These are phyloP conservation scores for Candida manassasensis DNA, from an alignment of 805 yeast genomes.

Conservation along the genomic window DNA sequence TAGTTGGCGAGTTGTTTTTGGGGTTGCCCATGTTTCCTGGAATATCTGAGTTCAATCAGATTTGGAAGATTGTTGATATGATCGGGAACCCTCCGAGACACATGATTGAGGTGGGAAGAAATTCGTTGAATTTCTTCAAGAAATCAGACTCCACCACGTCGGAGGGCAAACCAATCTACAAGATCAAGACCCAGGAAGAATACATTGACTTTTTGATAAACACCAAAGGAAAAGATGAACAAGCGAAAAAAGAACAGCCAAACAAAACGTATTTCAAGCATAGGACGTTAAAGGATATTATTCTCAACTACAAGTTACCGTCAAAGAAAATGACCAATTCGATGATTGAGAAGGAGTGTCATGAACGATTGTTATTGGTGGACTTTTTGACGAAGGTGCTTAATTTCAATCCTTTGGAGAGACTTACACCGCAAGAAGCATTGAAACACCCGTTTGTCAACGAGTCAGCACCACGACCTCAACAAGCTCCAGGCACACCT, in stretches of 20 bases:
- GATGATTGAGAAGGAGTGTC: constrained; percentile 65
- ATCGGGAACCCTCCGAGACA: constrained; percentile 87
- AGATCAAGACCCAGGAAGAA: constrained; percentile 32
- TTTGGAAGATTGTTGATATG: constrained; percentile 75
- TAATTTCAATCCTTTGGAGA: constrained; percentile 83
- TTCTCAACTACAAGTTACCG: constrained; percentile 69
- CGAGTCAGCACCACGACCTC: constrained; percentile 14
- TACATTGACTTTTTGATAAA: constrained; percentile 25
- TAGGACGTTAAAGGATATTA: constrained; percentile 62
- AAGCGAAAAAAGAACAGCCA: constrained; percentile 56
- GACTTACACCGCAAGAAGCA: constrained; percentile 98
- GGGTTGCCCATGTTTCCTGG: constrained; percentile 97
- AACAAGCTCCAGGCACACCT: no score
- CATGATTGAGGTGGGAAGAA: constrained; percentile 96
- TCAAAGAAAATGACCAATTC: constrained; percentile 49
- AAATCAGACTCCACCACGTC: constrained; percentile 22
- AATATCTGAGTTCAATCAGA: constrained; percentile 86
- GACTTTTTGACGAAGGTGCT: constrained; percentile 78
- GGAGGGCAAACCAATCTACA: constrained; percentile 26
- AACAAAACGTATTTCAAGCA: constrained; percentile 77
- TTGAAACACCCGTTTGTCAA: constrained; percentile 82
- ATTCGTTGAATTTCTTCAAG: constrained; percentile 64
- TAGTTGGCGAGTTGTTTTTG: constrained; percentile 81
- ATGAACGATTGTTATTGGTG: constrained; percentile 62
- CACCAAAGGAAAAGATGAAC: constrained; percentile 25